phyloP scores from a whole-genome alignment of 306 rosid species.

The Acacia crassicarpa region DNA sequence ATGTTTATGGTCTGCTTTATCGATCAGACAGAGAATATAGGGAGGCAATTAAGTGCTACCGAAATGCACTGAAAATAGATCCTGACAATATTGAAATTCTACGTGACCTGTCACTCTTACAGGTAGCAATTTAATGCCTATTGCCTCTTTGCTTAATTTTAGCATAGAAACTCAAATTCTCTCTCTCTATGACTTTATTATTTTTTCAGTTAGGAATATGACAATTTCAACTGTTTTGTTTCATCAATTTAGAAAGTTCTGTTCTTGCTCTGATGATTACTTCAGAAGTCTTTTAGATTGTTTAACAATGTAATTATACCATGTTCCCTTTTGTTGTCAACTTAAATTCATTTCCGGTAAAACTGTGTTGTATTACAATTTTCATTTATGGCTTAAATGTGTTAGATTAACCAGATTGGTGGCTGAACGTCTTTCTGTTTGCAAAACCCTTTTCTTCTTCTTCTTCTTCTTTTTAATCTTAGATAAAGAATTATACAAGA shows the following conservation, averaged over 20 bases:
- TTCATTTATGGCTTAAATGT: not conserved
- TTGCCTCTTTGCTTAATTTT: slow-evolving; percentile 22
- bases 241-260: not conserved
- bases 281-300: not conserved
- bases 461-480: too few species aligned
- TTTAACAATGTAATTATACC: not conserved
- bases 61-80: slow-evolving; percentile 91
- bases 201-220: not conserved
- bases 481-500: not conserved
- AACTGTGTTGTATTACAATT: not conserved
- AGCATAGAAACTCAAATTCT: slow-evolving; percentile 6
- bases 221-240: not conserved
- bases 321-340: not conserved
- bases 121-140: slow-evolving; percentile 49
- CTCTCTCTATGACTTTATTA: not conserved
- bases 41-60: slow-evolving; percentile 95
- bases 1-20: slow-evolving; percentile 95
- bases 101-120: slow-evolving; percentile 88
- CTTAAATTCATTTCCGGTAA: not conserved
- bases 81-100: slow-evolving; percentile 97
- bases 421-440: not conserved
- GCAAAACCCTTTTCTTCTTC: not conserved
- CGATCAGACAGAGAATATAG: slow-evolving; percentile 98
- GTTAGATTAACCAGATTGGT: not conserved
- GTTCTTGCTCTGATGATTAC: not conserved